A percentile compares a stretch with the other conserved stretches of the same genome.
Evolutionary conservation across 176 grass and related monocot species (phyloP).

Genomic region (Bromus sterilis): DNA sequence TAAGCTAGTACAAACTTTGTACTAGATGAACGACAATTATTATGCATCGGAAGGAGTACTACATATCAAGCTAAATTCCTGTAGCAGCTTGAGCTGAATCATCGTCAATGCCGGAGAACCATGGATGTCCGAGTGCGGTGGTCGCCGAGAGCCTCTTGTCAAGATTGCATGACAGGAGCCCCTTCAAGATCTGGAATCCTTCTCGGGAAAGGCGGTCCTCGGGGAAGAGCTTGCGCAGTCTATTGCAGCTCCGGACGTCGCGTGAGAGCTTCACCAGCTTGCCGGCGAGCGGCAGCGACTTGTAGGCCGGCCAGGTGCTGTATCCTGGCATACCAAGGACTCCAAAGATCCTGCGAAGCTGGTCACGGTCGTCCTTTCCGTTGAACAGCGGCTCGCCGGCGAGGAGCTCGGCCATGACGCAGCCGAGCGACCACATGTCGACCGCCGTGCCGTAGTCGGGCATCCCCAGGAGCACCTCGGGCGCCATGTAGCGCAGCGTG

Average conservation of each 20-base stretch:
- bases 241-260: background rate
- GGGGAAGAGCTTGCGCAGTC: background rate
- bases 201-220: background rate
- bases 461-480: background rate
- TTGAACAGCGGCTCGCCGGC: background rate
- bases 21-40: no score
- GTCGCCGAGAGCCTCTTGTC: background rate
- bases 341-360: background rate
- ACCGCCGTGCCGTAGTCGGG: background rate
- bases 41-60: no score
- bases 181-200: background rate
- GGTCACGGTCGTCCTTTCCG: no score
- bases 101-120: background rate
- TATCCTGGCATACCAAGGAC: background rate
- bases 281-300: background rate
- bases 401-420: conserved; percentile 4
- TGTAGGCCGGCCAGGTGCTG: background rate
- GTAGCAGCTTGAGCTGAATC: no score
- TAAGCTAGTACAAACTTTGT: no score
- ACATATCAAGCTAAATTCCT: no score
- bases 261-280: background rate
- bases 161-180: background rate
- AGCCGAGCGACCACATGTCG: background rate
- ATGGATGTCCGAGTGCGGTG: background rate
- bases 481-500: background rate